These are phyloP conservation scores for Baorangia bicolor DNA, from an alignment of 768 basidiomycete species.

Conservation along the genomic window DNA sequence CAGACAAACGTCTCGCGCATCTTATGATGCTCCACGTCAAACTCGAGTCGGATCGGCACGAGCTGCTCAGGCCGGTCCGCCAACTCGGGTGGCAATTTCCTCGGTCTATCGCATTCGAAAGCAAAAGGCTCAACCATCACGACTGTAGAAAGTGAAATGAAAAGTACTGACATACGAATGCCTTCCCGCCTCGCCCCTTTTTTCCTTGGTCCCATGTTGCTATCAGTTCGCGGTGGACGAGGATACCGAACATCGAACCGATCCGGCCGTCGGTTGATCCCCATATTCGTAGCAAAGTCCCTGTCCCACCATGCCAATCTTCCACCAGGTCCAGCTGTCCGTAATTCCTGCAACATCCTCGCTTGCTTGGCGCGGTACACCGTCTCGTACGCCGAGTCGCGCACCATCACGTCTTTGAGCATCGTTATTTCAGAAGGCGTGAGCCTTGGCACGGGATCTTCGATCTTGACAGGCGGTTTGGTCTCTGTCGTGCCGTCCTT, in stretches of 20 bases:
- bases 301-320: conserved; percentile 65
- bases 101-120: conserved; percentile 45
- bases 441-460: conserved; percentile 30
- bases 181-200: conserved; percentile 65
- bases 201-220: conserved; percentile 38
- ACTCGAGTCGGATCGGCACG: conserved; percentile 93
- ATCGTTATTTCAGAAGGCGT: conserved; percentile 32
- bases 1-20: conserved; percentile 97
- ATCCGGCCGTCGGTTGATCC: conserved; percentile 30
- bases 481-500: conserved; percentile 20
- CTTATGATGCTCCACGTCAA: conserved; percentile 92
- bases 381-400: conserved; percentile 47
- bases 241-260: conserved; percentile 59
- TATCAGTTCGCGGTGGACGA: conserved; percentile 39
- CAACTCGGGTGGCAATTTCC: conserved; percentile 53
- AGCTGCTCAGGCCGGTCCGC: conserved; percentile 74
- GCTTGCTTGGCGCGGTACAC: conserved; percentile 48
- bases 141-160: background rate
- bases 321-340: conserved; percentile 42
- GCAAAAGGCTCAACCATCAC: background rate
- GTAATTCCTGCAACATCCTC: conserved; percentile 51
- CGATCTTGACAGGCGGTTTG: conserved; percentile 13
- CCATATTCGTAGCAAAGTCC: conserved; percentile 39
- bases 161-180: conserved; percentile 66
- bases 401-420: conserved; percentile 37